Evolutionary conservation across 305 asterid species (phyloP), one percentile per base, ranked within the genome.

Genomic region (Fraxinus dipetala): DNA sequence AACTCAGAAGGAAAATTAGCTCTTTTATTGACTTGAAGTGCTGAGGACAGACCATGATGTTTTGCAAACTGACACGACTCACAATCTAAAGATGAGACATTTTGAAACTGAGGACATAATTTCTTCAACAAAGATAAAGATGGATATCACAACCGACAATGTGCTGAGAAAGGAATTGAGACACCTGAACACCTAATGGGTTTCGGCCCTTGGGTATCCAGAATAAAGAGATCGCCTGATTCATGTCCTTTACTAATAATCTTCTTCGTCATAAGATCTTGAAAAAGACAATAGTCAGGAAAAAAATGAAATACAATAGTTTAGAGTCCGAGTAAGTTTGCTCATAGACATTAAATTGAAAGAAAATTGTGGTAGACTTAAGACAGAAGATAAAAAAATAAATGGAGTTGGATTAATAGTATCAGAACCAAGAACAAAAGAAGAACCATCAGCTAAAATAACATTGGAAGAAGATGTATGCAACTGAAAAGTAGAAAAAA

Each of bases 181-280:
- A 38, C 45, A 38, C 2, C 0, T 0, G 8, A 51, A 51, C 63
- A 51, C 4, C 9, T 9, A 14, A 51, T 16, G 20, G 63, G 0
- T 1, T 16, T 51, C 6, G 24, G 6, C n/a, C 3, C 20, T 2
- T 4, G 5, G 2, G 9, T 14, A 3, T 16, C 24, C 0, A 51
- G 22, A n/a, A 51, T 16, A 16, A 26, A 79, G 7, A 69, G 48
- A 13, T 70, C 82, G 6, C 77, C 30, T 0, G 40, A 20, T 8
- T 10, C 69, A 79, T 38, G 45, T 43, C 82, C 77, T 36, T 10
- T 63, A 63, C 63, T 35, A 78, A 78, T 32, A 63, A 32, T 78
- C 38, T 10, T 59, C 74, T 35, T 78, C 36, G 38, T 79, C 48
- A 22, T 10, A 9, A 69, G 69, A 79, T 79, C 82, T 70, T 69